Base-by-base conservation (phyloP, 805 yeast species). In the Sugiyamaella qingdaonensis region DNA sequence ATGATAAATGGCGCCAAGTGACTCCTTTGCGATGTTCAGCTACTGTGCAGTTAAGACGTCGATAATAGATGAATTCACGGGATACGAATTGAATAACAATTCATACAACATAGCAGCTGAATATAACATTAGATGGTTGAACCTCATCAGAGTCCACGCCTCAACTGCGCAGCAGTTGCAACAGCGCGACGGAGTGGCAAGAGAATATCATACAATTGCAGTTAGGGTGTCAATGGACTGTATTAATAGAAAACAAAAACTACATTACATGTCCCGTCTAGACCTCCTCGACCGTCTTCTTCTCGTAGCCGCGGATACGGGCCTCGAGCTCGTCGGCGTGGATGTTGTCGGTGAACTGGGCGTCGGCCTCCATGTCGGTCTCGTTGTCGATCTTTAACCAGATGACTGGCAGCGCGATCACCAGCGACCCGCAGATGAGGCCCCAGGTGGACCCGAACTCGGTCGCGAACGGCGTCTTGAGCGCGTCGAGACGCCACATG, bases 401-500 rank as follows among this genome's bases (percentile, higher is more conserved):
- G 14, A 78, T 61, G 50, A 78, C 66, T 2, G 84, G 84, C 7
- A 70, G 60, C 5, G 79, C 82, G 58, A 81, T 57, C 5, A 80
- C 11, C 54, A 81, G 68, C 24, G 82, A 68, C 10, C 75, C 83
- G 36, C 67, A 70, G 32, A 73, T 67, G 55, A 81, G 67, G 10
- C 69, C 85, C 84, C 85, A 80, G 13, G 78, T 72, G 9, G 78
- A 67, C 10, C 68, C 79, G 64, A 79, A 80, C 64, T 78, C 62
- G 36, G 62, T 61, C 61, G 70, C 68, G 64, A 73, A 81, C 21
- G 62, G 54, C 14, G 55, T 47, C 10, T 61, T 65, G 34, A 70
- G 54, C 31, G 79, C 75, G 61, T 81, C 85, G 56, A 80, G 66
- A 59, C 82, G 69, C 85, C 85, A 82, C 11, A 76, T 77, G 46